Evolutionary conservation across 1,284 basidiomycete species (phyloP).

Genomic region (Pascua sp.): DNA sequence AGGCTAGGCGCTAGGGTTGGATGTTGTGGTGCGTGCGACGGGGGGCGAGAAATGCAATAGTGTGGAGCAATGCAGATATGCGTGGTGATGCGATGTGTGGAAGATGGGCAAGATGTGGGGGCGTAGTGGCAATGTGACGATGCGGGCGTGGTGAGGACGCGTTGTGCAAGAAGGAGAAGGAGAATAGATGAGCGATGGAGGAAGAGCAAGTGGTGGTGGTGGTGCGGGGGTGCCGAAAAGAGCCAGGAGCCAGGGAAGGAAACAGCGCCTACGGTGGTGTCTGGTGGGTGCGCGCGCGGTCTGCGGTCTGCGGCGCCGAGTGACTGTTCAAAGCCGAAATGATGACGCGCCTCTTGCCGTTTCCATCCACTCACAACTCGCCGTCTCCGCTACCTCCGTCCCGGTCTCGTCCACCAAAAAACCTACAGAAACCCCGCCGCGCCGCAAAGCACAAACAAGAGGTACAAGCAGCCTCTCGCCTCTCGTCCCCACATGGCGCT

Average conservation of each 20-base stretch:
- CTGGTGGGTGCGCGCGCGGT: too few species aligned
- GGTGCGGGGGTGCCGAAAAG: neutral
- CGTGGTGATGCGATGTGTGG: neutral
- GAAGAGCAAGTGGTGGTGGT: neutral
- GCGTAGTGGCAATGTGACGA: neutral
- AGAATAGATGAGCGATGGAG: neutral
- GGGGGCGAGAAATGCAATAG: neutral
- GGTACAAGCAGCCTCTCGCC: neutral
- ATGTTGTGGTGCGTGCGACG: neutral
- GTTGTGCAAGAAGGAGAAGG: neutral
- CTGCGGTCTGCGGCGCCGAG: too few species aligned
- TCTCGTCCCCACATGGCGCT: slow-evolving; percentile 67
- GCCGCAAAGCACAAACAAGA: neutral
- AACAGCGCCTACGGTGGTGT: neutral
- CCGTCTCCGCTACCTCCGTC: too few species aligned
- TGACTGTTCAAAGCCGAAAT: too few species aligned
- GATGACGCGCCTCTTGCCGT: too few species aligned
- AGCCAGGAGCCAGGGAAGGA: neutral
- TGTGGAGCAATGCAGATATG: neutral
- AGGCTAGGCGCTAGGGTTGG: neutral
- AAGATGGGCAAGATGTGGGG: too few species aligned
- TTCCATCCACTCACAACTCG: too few species aligned
- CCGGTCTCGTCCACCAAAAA: neutral
- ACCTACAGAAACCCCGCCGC: neutral
- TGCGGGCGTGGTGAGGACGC: neutral